Base-by-base conservation (phyloP, 768 basidiomycete genomes). In the Cystofilobasidium bisporidii region DNA sequence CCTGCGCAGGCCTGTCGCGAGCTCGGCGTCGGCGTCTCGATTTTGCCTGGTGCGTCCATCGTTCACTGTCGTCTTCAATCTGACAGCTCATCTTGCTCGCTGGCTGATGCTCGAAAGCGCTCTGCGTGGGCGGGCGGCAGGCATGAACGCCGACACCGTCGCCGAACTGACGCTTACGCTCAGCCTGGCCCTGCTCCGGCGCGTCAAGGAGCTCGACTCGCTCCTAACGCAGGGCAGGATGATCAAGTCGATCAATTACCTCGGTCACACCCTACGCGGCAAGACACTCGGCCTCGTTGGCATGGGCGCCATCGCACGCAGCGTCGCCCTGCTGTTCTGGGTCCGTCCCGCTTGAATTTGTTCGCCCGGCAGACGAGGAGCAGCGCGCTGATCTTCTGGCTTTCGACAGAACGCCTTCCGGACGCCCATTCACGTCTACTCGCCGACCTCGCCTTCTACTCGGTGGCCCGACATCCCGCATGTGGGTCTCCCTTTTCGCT, bases 401-500 rank as follows among this genome's bases (percentile, higher is more conserved):
- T n/a, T 2, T 50, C 43, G 15, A 9, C 61, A 33, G 48, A 12
- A 48, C 24, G 36, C 36, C 12, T 65, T 36, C 40, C 22, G 32
- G 24, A 14, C 71, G 83, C 24, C 57, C 84, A 69, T 84, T 81
- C 17, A 81, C 81, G 71, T 81, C 79, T 3, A 86, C 86, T 71
- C 78, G 79, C 30, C 43, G 30, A 45, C 48, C 17, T 59, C 24
- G 1, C 36, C 20, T 5, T 3, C 22, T 6, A 12, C 32, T 3
- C 60, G 40, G 22, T 61, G 40, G 40, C 8, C 60, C 15, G 40
- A 47, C 41, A 43, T 86, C 84, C 84, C 9, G 82, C 84, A n/a
- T n/a, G n/a, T n/a, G n/a, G n/a, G n/a, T n/a, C n/a, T n/a, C n/a
- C n/a, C n/a, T n/a, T n/a, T n/a, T n/a, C n/a, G n/a, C n/a, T n/a